phyloP scores from a whole-genome alignment of 2,329 filamentous ascomycete genomes.

The Paracoccidioides brasiliensis region DNA sequence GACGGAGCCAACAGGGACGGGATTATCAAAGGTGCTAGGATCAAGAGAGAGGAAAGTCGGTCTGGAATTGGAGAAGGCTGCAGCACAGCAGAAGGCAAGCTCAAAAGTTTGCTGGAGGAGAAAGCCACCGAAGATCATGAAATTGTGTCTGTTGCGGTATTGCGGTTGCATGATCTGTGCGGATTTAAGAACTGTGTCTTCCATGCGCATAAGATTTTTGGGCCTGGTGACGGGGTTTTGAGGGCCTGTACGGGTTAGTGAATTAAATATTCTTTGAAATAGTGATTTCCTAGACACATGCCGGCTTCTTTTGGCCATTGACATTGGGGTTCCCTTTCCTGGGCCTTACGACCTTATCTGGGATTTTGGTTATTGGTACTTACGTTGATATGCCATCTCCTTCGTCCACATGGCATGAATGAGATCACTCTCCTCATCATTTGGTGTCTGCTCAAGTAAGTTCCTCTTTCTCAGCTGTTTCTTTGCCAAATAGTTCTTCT shows the following conservation, averaged over 20 bases:
- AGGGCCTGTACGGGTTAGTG: slow-evolving; percentile 31
- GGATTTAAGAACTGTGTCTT: slow-evolving; percentile 48
- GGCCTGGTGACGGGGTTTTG: slow-evolving; percentile 43
- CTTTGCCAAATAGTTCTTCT: slow-evolving; percentile 53
- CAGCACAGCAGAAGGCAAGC: slow-evolving; percentile 61
- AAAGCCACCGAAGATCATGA: slow-evolving; percentile 69
- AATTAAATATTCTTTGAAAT: not conserved
- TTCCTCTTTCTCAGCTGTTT: slow-evolving; percentile 48
- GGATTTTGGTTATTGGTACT: slow-evolving; percentile 7
- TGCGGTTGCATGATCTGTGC: slow-evolving; percentile 66
- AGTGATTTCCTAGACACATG: not conserved
- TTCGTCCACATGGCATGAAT: slow-evolving; percentile 63
- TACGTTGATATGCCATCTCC: slow-evolving; percentile 49
- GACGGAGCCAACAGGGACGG: slow-evolving; percentile 61
- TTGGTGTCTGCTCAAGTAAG: slow-evolving; percentile 53
- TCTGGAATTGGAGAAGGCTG: slow-evolving; percentile 54
- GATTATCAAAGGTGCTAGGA: slow-evolving; percentile 61
- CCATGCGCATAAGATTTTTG: slow-evolving; percentile 48
- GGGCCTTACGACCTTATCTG: not conserved
- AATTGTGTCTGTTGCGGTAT: slow-evolving; percentile 55
- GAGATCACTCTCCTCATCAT: slow-evolving; percentile 56
- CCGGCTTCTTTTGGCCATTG: not conserved
- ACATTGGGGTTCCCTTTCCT: not conserved
- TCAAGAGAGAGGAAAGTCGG: slow-evolving; percentile 62
- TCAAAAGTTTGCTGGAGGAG: slow-evolving; percentile 64